These are phyloP conservation scores for Thalassiosira delicatula DNA, from an alignment of 352 stramenopile species.

Conservation along the genomic window DNA sequence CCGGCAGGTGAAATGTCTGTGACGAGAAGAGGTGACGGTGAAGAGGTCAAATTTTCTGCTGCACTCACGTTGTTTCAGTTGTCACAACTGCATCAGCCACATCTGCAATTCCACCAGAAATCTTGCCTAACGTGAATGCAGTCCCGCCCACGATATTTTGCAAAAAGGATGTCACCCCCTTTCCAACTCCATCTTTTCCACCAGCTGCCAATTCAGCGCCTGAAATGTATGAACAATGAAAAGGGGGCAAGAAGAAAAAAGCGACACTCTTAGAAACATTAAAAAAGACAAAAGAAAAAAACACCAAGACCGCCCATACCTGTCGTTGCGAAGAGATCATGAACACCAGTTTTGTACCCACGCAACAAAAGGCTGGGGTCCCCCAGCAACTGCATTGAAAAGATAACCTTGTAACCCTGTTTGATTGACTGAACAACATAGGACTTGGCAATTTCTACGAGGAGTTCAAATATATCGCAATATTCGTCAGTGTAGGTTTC, in stretches of 20 bases:
- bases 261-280: too few relatives aligned
- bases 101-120: slow-evolving; percentile 51
- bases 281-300: slow-evolving; percentile 8
- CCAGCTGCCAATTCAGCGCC: slow-evolving; percentile 56
- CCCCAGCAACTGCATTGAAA: slow-evolving; percentile 70
- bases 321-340: slow-evolving; percentile 56
- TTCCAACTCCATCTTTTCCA: slow-evolving; percentile 69
- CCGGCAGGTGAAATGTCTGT: too few relatives aligned
- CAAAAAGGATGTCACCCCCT: slow-evolving; percentile 55
- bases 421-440: slow-evolving; percentile 65
- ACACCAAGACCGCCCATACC: slow-evolving; percentile 21
- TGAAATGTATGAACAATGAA: too few relatives aligned
- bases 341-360: slow-evolving; percentile 62
- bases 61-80: slow-evolving; percentile 55
- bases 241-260: too few relatives aligned
- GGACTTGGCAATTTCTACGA: slow-evolving; percentile 50
- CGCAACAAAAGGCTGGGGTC: slow-evolving; percentile 59
- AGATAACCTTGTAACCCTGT: slow-evolving; percentile 71
- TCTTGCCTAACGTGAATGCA: slow-evolving; percentile 53
- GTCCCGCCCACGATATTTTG: slow-evolving; percentile 65
- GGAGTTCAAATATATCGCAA: slow-evolving; percentile 62
- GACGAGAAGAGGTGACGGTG: too few relatives aligned
- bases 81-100: slow-evolving; percentile 49
- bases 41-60: too few relatives aligned
- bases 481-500: slow-evolving; percentile 53